Base-by-base conservation (phyloP, 2,329 filamentous ascomycete genomes). In the Sporothrix phasma region DNA sequence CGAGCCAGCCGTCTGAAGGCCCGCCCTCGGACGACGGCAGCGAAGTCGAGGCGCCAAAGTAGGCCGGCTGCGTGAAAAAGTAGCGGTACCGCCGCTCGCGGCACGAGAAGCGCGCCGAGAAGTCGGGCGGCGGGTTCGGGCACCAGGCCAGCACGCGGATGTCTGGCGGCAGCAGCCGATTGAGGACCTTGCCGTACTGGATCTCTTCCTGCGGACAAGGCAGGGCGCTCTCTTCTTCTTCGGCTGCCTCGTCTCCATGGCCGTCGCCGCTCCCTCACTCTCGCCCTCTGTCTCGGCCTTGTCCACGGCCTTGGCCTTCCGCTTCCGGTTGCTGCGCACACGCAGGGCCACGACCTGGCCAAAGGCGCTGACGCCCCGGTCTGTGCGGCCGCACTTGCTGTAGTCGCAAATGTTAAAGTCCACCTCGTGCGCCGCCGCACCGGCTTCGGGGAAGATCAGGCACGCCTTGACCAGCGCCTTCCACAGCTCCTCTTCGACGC, bases 21-120 rank as follows among this genome's bases (percentile, higher is more conserved):
- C 19, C 19, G 65, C 67, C 63, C 62, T 31, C 49, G 26, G 26
- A 15, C 1, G 80, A 77, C 0, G 88, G 85, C 4, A 84, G 79
- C 0, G 91, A 91, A 2, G 8, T 2, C 2, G 58, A 29, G 3
- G 65, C 53, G 26, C 63, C 65, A n/a, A 85, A 78, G 72, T 91
- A 96, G 1, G 89, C 90, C 0, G 94, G 94, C 73, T 97, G 91
- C 0, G 94, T 97, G 78, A 99, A 99, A 79, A 96, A 97, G 76
- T 99, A 99, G 65, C 90, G 87, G 78, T 99, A 99, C 69, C 89
- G 88, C 24, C 94, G 84, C 76, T 97, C 92, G 67, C 88, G 85
- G 76, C 94, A 99, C 62, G 89, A 92, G 80, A 97, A 97, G 46
- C 94, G 87, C 4, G 94, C 94, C 39, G 90, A 92, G 75, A 99